A percentile compares a stretch with the other conserved stretches of the same genome.
phyloP scores from a whole-genome alignment of 2,329 filamentous ascomycete species.

The Monilinia laxa region DNA sequence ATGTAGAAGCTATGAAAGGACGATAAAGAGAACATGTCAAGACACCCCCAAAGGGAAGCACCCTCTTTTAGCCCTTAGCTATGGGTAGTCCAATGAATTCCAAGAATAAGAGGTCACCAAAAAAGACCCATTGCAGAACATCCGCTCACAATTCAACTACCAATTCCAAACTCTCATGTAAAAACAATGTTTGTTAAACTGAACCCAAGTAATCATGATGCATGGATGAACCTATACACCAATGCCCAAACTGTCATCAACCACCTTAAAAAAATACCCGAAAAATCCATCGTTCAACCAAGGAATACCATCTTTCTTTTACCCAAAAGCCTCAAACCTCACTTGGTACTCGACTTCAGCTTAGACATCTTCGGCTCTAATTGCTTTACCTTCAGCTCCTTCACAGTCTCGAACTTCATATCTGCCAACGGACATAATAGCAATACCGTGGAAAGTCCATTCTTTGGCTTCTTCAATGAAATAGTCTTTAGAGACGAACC shows the following conservation, averaged over 20 bases:
- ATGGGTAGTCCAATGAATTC: background rate
- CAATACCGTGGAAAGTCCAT: background rate
- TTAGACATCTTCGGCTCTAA: background rate
- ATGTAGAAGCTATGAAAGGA: no score
- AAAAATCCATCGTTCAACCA: background rate
- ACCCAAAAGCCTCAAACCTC: background rate
- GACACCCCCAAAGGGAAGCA: background rate
- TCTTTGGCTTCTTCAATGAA: background rate
- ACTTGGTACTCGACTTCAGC: background rate
- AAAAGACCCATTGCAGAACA: background rate
- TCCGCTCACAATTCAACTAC: background rate
- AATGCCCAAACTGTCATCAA: background rate
- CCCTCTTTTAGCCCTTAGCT: no score
- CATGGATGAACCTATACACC: no score
- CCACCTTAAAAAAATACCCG: no score
- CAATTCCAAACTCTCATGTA: background rate
- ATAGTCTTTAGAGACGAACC: background rate
- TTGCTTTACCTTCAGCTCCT: background rate
- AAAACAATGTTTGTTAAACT: background rate
- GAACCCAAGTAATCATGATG: background rate
- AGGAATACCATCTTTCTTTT: background rate
- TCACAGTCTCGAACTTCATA: background rate
- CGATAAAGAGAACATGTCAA: background rate
- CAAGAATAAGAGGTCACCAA: background rate
- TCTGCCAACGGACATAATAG: constrained; percentile 2